Conservation (phyloP, 2,329 filamentous ascomycete genomes). For the Cadophora sp. region DNA sequence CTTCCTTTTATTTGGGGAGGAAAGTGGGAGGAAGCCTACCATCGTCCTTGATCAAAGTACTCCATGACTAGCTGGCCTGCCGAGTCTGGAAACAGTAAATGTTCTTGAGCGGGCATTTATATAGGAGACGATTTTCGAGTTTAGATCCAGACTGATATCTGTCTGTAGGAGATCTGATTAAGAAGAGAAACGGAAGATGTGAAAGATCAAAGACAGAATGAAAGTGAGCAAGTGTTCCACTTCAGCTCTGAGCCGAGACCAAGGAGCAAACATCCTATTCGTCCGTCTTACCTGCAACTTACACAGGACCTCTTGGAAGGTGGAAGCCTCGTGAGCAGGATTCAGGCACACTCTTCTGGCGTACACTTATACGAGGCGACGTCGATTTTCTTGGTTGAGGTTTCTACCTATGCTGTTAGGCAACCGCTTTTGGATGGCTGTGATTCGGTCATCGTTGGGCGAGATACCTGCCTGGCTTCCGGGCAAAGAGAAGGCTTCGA, state of each 20-base stretch:
- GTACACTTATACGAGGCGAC: constrained; percentile 4
- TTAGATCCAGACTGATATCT: not conserved
- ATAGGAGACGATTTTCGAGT: not conserved
- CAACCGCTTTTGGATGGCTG: constrained; percentile 20
- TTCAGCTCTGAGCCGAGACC: not conserved
- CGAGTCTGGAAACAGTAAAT: not conserved
- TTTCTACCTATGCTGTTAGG: constrained; percentile 12
- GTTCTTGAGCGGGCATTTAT: not conserved
- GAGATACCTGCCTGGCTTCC: not conserved
- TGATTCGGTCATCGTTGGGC: constrained; percentile 23
- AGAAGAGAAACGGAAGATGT: not conserved
- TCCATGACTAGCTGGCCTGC: constrained; percentile 13
- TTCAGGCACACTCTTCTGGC: constrained; percentile 1
- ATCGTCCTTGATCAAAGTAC: constrained; percentile 27
- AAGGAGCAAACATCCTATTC: constrained; percentile 10
- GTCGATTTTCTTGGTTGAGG: not conserved
- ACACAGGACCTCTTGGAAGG: not conserved
- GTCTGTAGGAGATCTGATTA: not conserved
- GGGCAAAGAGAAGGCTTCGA: not conserved
- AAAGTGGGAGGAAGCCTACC: too few species aligned
- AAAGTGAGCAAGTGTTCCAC: not conserved
- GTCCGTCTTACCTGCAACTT: constrained; percentile 14
- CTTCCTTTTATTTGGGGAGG: not conserved
- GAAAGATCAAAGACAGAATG: not conserved
- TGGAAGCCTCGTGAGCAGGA: constrained; percentile 3